Percentiles rank a stretch among this genome's conserved stretches.
Evolutionary conservation across 2,329 filamentous ascomycete species (phyloP).

Genomic region (Colletotrichum destructivum): DNA sequence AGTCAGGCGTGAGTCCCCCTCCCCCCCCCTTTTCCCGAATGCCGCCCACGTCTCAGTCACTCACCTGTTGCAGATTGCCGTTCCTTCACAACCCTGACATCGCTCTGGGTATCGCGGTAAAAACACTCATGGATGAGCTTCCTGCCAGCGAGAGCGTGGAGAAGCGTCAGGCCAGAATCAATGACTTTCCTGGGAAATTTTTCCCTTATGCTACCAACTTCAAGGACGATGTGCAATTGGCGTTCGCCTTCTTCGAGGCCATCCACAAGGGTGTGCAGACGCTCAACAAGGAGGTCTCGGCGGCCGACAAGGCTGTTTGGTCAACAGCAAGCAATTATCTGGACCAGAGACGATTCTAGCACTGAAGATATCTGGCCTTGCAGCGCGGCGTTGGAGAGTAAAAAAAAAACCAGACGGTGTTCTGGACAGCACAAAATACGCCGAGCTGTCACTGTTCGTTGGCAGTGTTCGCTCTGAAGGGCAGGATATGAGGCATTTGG

Average conservation of each 20-base stretch:
- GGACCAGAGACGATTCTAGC: slow-evolving; percentile 58
- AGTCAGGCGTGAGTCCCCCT: slow-evolving; percentile 75
- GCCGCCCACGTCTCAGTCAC: slow-evolving; percentile 41
- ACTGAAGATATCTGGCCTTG: slow-evolving; percentile 28
- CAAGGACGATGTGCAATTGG: slow-evolving; percentile 71
- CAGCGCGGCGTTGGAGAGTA: slow-evolving; percentile 42
- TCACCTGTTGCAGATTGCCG: slow-evolving; percentile 66
- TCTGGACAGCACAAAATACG: slow-evolving; percentile 33
- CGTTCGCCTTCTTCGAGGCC: slow-evolving; percentile 71
- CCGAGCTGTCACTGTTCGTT: not conserved
- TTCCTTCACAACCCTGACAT: slow-evolving; percentile 81
- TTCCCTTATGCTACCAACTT: slow-evolving; percentile 74
- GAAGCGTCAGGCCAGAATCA: slow-evolving; percentile 60
- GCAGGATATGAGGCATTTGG: slow-evolving; percentile 38
- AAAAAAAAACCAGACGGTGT: slow-evolving; percentile 35
- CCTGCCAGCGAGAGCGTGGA: slow-evolving; percentile 69
- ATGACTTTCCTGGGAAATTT: slow-evolving; percentile 66
- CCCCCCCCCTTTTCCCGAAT: not conserved
- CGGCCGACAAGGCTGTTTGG: slow-evolving; percentile 67
- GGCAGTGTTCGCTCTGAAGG: slow-evolving; percentile 15
- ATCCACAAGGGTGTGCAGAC: slow-evolving; percentile 71
- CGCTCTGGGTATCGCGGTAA: slow-evolving; percentile 83
- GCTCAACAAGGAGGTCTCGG: slow-evolving; percentile 63
- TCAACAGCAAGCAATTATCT: slow-evolving; percentile 70
- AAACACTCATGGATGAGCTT: slow-evolving; percentile 84